Evolutionary conservation across 1,284 basidiomycete genomes (phyloP).

Genomic region (Kwoniella shivajii): DNA sequence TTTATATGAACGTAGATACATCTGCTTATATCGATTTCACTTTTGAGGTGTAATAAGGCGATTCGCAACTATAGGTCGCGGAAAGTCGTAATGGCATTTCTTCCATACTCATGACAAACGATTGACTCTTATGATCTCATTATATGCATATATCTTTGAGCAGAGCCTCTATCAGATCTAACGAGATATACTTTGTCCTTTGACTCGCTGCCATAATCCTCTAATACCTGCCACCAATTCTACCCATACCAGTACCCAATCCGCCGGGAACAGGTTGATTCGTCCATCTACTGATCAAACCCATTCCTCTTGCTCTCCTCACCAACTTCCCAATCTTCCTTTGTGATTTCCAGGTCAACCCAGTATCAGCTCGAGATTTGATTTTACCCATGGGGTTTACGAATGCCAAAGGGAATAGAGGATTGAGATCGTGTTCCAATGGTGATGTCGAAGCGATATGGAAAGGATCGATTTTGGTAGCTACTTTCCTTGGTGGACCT

Average conservation of each 20-base stretch:
- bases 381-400: constrained; percentile 86
- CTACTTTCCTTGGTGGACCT: constrained; percentile 40
- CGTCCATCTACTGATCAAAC: constrained; percentile 66
- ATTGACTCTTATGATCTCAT: constrained; percentile 1
- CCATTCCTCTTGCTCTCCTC: constrained; percentile 89
- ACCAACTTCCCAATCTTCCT: constrained; percentile 83
- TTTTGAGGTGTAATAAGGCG: too few relatives aligned
- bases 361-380: constrained; percentile 67
- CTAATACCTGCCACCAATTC: constrained; percentile 1
- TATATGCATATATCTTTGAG: background rate
- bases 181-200: too few relatives aligned
- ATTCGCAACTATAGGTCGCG: too few relatives aligned
- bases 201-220: too few relatives aligned
- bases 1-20: too few relatives aligned
- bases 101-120: too few relatives aligned
- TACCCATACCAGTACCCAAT: constrained; percentile 5
- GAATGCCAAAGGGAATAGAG: constrained; percentile 67
- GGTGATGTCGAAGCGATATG: constrained; percentile 37
- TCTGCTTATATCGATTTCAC: too few relatives aligned
- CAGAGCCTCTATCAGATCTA: background rate
- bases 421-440: constrained; percentile 59
- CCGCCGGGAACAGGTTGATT: constrained; percentile 29
- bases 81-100: too few relatives aligned
- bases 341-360: constrained; percentile 79
- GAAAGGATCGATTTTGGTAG: constrained; percentile 49